Evolutionary conservation across 2,329 filamentous ascomycete genomes (phyloP).

Genomic region (Graphilbum sp.): DNA sequence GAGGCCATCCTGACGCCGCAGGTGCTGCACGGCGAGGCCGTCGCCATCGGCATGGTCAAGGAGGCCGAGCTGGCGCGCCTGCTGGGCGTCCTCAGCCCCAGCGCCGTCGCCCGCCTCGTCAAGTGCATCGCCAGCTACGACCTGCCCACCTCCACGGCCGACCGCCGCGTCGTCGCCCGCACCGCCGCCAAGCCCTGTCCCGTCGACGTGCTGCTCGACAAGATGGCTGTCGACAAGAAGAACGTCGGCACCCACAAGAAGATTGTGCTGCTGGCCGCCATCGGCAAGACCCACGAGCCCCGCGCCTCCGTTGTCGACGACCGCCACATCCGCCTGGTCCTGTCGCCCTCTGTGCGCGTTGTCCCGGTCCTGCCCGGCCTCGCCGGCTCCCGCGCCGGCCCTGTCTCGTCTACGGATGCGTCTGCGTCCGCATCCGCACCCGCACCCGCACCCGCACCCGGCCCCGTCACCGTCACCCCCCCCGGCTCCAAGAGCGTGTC

Average conservation of each 20-base stretch:
- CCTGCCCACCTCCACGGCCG: slow-evolving; percentile 68
- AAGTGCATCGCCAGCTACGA: slow-evolving; percentile 95
- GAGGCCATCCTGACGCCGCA: slow-evolving; percentile 93
- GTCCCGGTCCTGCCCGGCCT: slow-evolving; percentile 51
- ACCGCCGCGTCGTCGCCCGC: slow-evolving; percentile 66
- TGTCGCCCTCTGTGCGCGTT: slow-evolving; percentile 65
- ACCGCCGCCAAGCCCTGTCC: slow-evolving; percentile 79
- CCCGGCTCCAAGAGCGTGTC: slow-evolving; percentile 97
- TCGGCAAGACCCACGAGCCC: slow-evolving; percentile 75
- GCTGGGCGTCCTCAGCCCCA: slow-evolving; percentile 68
- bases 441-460: no score
- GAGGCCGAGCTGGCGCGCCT: slow-evolving; percentile 88
- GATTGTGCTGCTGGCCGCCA: slow-evolving; percentile 78
- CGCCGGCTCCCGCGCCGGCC: slow-evolving; percentile 14
- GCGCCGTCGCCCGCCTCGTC: slow-evolving; percentile 72
- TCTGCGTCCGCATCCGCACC: slow-evolving; percentile 28
- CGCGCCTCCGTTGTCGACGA: slow-evolving; percentile 85
- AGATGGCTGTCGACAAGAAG: slow-evolving; percentile 99
- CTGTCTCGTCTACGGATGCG: no score
- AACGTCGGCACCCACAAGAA: slow-evolving; percentile 93
- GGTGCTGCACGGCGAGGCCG: slow-evolving; percentile 86
- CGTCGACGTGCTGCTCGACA: slow-evolving; percentile 68
- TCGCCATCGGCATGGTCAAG: slow-evolving; percentile 96
- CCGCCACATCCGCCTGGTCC: slow-evolving; percentile 61
- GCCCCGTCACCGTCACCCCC: slow-evolving; percentile 55